Percentiles rank a stretch among this genome's conserved stretches.
Conservation (phyloP, 2,329 filamentous ascomycete genomes). For the Clonostachys rhizophaga region DNA sequence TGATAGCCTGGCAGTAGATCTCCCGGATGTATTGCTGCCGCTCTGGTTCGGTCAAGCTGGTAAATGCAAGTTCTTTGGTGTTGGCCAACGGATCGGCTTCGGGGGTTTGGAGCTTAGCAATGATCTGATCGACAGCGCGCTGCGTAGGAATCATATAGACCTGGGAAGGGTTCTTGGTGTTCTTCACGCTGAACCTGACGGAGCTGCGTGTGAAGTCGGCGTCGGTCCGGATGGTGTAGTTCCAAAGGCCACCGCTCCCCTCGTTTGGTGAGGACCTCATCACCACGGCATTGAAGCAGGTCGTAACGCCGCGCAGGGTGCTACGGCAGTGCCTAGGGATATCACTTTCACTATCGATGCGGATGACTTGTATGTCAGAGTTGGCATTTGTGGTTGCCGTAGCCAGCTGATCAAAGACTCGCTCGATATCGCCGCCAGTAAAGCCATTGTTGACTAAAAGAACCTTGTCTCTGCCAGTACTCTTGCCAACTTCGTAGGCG, state of each 20-base stretch:
- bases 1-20: slow-evolving; percentile 66
- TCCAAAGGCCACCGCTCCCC: slow-evolving; percentile 66
- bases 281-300: slow-evolving; percentile 68
- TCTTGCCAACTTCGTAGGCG: slow-evolving; percentile 53
- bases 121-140: slow-evolving; percentile 70
- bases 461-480: slow-evolving; percentile 59
- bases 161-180: slow-evolving; percentile 67
- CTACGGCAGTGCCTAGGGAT: slow-evolving; percentile 60
- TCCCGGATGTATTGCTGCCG: slow-evolving; percentile 60
- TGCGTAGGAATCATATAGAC: slow-evolving; percentile 78
- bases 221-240: slow-evolving; percentile 80
- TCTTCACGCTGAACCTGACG: slow-evolving; percentile 56
- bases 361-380: slow-evolving; percentile 50
- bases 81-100: slow-evolving; percentile 23
- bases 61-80: slow-evolving; percentile 69
- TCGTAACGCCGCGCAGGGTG: slow-evolving; percentile 60
- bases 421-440: slow-evolving; percentile 64
- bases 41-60: slow-evolving; percentile 63
- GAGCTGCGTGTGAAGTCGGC: slow-evolving; percentile 56
- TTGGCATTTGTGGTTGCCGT: slow-evolving; percentile 46
- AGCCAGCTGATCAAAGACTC: slow-evolving; percentile 61
- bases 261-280: slow-evolving; percentile 74
- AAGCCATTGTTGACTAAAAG: slow-evolving; percentile 75
- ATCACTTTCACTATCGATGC: slow-evolving; percentile 48
- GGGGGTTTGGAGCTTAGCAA: slow-evolving; percentile 47